Conservation (phyloP, 371 early-diverging fungal species). For the Antonospora locustae region DNA sequence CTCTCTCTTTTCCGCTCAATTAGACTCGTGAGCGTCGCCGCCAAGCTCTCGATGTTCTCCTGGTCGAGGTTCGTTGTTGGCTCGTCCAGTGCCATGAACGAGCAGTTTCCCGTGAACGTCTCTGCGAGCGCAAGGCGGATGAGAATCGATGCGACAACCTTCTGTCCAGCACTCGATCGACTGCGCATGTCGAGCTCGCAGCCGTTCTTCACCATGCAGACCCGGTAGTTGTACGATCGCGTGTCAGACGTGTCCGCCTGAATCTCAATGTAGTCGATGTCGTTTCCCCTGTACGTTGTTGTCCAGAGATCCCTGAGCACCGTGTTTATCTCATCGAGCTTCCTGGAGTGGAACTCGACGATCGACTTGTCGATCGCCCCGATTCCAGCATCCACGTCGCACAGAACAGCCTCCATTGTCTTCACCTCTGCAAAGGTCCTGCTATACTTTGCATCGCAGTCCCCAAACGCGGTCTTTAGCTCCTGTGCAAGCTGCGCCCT, state of each 20-base stretch:
- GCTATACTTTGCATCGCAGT: slow-evolving; percentile 58
- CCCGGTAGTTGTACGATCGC: slow-evolving; percentile 52
- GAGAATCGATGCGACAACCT: slow-evolving; percentile 82
- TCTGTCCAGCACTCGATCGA: slow-evolving; percentile 94
- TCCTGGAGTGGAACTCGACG: slow-evolving; percentile 74
- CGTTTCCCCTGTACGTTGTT: slow-evolving; percentile 82
- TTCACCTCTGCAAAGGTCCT: slow-evolving; percentile 21
- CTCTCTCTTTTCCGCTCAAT: slow-evolving; percentile 63
- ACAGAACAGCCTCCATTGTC: slow-evolving; percentile 62
- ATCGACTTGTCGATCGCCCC: slow-evolving; percentile 62
- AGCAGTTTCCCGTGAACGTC: slow-evolving; percentile 76
- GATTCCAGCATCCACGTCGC: slow-evolving; percentile 64
- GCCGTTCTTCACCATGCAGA: slow-evolving; percentile 85
- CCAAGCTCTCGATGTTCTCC: slow-evolving; percentile 76
- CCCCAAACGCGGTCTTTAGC: slow-evolving; percentile 62
- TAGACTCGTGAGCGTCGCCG: slow-evolving; percentile 61
- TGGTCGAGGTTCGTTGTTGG: slow-evolving; percentile 96
- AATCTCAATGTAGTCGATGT: slow-evolving; percentile 56
- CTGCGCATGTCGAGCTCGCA: slow-evolving; percentile 87
- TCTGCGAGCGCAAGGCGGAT: slow-evolving; percentile 91
- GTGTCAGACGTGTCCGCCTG: slow-evolving; percentile 20
- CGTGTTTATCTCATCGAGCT: slow-evolving; percentile 91
- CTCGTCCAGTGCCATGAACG: slow-evolving; percentile 90
- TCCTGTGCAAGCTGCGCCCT: slow-evolving; percentile 58
- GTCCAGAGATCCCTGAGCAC: slow-evolving; percentile 87